phyloP scores from a whole-genome alignment of 2,329 filamentous ascomycete genomes.

The Tolypocladium paradoxum region DNA sequence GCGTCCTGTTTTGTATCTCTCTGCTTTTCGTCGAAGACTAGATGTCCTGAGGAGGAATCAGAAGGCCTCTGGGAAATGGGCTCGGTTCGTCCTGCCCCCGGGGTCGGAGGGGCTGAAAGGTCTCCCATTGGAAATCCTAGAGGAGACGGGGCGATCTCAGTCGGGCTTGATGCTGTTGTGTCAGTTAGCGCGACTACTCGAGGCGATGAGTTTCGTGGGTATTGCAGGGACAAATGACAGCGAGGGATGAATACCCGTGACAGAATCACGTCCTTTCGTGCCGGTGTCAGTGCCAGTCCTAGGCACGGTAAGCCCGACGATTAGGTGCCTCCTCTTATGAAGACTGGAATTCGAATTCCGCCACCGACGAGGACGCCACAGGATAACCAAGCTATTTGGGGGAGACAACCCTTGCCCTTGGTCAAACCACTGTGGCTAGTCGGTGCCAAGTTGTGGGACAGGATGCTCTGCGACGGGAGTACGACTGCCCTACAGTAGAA shows the following conservation, averaged over 20 bases:
- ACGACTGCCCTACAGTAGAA: neutral
- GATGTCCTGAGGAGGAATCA: neutral
- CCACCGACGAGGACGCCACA: neutral
- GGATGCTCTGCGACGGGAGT: neutral
- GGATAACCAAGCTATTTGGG: neutral
- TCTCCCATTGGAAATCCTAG: slow-evolving; percentile 21
- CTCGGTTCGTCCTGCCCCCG: slow-evolving; percentile 8
- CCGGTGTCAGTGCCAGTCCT: neutral
- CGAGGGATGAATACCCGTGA: neutral
- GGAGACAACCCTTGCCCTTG: neutral
- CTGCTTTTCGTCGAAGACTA: neutral
- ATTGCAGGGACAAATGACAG: neutral
- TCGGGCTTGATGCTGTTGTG: neutral
- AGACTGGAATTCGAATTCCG: neutral
- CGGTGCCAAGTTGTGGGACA: neutral
- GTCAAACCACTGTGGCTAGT: neutral
- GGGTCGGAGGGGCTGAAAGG: slow-evolving; percentile 12
- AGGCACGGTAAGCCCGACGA: neutral
- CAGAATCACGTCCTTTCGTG: neutral
- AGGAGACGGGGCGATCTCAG: neutral
- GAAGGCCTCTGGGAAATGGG: slow-evolving; percentile 5
- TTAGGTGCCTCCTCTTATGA: neutral
- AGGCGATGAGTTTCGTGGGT: neutral
- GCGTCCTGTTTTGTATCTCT: neutral
- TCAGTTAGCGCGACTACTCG: neutral